These are phyloP conservation scores for Casuarina glauca DNA, from an alignment of 306 rosid species.

Conservation along the genomic window DNA sequence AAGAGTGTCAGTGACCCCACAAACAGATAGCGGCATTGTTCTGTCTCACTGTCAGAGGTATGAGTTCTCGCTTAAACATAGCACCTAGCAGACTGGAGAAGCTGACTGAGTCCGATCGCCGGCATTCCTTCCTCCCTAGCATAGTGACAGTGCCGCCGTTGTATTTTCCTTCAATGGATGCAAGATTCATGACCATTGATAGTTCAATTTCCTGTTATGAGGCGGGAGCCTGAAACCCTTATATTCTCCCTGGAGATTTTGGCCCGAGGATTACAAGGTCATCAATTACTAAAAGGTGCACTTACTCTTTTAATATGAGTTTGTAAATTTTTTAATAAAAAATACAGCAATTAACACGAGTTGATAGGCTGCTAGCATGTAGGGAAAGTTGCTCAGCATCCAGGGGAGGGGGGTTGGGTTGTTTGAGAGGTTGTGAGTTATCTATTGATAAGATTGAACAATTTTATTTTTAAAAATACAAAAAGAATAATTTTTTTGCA, in stretches of 20 bases:
- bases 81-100: conserved; percentile 25
- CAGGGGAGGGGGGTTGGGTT: too few relatives aligned
- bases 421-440: too few relatives aligned
- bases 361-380: too few relatives aligned
- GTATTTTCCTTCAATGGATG: conserved; percentile 7
- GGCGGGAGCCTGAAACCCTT: background rate
- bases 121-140: conserved; percentile 19
- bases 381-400: too few relatives aligned
- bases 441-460: too few relatives aligned
- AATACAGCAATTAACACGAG: too few relatives aligned
- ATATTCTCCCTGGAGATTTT: background rate
- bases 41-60: conserved; percentile 15
- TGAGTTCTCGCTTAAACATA: conserved; percentile 41
- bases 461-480: too few relatives aligned
- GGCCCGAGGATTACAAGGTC: too few relatives aligned
- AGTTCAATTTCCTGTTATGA: conserved; percentile 2
- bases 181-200: conserved; percentile 14
- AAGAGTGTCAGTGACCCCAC: conserved; percentile 34
- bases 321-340: too few relatives aligned
- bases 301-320: too few relatives aligned
- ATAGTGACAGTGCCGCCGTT: conserved; percentile 20
- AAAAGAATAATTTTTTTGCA: too few relatives aligned
- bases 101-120: conserved; percentile 17
- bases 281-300: too few relatives aligned
- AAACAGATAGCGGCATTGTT: conserved; percentile 50